Conservation (phyloP, 192 early-diverging fungal species). For the Coemansia sp. region DNA sequence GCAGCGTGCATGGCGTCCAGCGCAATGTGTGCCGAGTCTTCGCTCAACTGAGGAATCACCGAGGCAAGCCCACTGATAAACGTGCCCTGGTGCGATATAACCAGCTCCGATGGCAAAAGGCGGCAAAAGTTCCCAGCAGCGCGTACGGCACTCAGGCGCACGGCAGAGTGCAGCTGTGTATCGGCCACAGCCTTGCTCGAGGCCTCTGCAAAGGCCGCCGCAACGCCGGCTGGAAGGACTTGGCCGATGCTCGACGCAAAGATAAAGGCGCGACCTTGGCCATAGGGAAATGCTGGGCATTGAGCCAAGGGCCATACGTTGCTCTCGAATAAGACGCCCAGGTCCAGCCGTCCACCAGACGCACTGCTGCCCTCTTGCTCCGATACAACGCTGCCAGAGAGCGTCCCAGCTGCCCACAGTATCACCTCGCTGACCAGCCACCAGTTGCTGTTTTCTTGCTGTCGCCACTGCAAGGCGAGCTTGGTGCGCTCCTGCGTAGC, state of each 20-base stretch:
- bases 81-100: constrained; percentile 27
- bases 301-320: constrained; percentile 66
- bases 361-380: constrained; percentile 38
- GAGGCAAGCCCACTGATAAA: constrained; percentile 45
- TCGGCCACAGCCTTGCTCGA: constrained; percentile 65
- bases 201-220: constrained; percentile 71
- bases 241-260: constrained; percentile 80
- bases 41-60: constrained; percentile 42
- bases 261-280: constrained; percentile 87
- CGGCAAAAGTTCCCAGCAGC: constrained; percentile 49
- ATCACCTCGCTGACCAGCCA: constrained; percentile 88
- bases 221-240: constrained; percentile 63
- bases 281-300: constrained; percentile 66
- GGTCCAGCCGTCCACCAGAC: constrained; percentile 56
- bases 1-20: constrained; percentile 47
- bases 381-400: constrained; percentile 59
- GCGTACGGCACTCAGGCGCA: constrained; percentile 50
- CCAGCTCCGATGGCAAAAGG: constrained; percentile 20
- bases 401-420: constrained; percentile 71
- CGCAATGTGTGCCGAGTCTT: constrained; percentile 51
- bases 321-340: constrained; percentile 75
- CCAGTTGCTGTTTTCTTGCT: constrained; percentile 56
- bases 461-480: constrained; percentile 56
- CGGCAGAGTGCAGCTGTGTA: constrained; percentile 36
- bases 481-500: constrained; percentile 52